Base-by-base conservation (phyloP, 2,329 filamentous ascomycete species). In the Exutisphaerella laricina region DNA sequence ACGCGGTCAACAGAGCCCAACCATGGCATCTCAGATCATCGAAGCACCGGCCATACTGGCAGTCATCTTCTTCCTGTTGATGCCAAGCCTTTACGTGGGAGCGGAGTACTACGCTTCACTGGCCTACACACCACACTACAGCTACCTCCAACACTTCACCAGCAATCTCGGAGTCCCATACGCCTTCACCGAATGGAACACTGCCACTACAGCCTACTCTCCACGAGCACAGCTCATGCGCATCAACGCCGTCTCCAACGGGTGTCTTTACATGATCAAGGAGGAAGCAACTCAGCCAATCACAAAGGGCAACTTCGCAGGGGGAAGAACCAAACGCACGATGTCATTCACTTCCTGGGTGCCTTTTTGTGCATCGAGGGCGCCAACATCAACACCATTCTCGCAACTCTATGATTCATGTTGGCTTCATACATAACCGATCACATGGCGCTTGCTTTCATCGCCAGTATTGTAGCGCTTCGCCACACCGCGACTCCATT, bases 131-230 rank as follows among this genome's bases (percentile, higher is more conserved):
- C 41, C 45, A 1, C 23, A 13, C 4, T 50, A 50, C 39, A 45
- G 38, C 25, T 50, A 45, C 45, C 20, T 41, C 26, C n/a, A 29
- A 12, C 29, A 48, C 39, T 43, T 39, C 35, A 50, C 48, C 5
- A 45, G 40, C 22, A 33, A 48, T 13, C 48, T 50, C n/a, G 48
- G 32, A 12, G 34, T 50, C 6, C 22, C 48, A 7, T 36, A 42
- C 12, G 34, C 39, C 17, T 44, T 35, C 29, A 30, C 31, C 23
- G 41, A 48, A 10, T 28, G 18, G 8, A 33, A 20, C 4, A 42
- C 41, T 7, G 31, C 35, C 5, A 31, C 21, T 10, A 14, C 26
- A 16, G 26, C 28, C 26, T 36, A 31, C 28, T 50, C 48, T 1
- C 34, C 41, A 6, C 25, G 41, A 30, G 41, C 45, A 9, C 16